A percentile compares a stretch with the other conserved stretches of the same genome.
phyloP scores from a whole-genome alignment of 2,329 filamentous ascomycete species.

The Helicocarpus griseus region DNA sequence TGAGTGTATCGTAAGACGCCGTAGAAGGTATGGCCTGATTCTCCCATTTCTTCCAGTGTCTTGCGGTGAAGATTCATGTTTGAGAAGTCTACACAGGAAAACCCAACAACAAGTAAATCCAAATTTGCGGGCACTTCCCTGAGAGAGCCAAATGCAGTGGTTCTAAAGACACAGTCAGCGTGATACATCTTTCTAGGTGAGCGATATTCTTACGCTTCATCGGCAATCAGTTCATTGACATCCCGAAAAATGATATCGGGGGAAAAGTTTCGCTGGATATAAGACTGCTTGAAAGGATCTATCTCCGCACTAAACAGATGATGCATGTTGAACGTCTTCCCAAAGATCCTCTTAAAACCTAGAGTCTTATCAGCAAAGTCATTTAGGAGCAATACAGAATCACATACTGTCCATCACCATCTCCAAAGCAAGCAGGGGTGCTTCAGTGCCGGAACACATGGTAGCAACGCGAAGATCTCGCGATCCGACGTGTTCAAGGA shows the following conservation, averaged over 20 bases:
- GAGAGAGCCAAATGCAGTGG: slow-evolving; percentile 57
- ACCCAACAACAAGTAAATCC: slow-evolving; percentile 62
- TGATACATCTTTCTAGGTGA: neutral
- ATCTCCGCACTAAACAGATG: slow-evolving; percentile 58
- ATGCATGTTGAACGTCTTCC: slow-evolving; percentile 34
- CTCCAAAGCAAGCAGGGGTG: slow-evolving; percentile 57
- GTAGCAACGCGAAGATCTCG: slow-evolving; percentile 51
- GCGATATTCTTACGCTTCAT: slow-evolving; percentile 38
- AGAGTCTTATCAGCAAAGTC: slow-evolving; percentile 5
- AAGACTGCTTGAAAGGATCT: slow-evolving; percentile 54
- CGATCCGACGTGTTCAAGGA: slow-evolving; percentile 25
- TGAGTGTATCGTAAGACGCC: slow-evolving; percentile 50
- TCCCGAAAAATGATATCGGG: slow-evolving; percentile 48
- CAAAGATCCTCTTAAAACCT: slow-evolving; percentile 25
- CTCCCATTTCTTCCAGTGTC: slow-evolving; percentile 44
- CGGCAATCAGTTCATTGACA: slow-evolving; percentile 44
- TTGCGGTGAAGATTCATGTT: slow-evolving; percentile 50
- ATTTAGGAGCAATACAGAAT: neutral
- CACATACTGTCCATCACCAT: slow-evolving; percentile 42
- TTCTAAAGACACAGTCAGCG: slow-evolving; percentile 31
- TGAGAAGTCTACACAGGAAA: slow-evolving; percentile 69
- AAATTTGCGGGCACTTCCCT: slow-evolving; percentile 46
- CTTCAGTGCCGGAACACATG: slow-evolving; percentile 70
- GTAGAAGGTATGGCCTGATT: slow-evolving; percentile 57
- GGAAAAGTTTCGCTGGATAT: slow-evolving; percentile 52